Percentiles rank a stretch among this genome's conserved stretches.
Evolutionary conservation across 768 basidiomycete species (phyloP).

Genomic region (Calvatia gigantea): DNA sequence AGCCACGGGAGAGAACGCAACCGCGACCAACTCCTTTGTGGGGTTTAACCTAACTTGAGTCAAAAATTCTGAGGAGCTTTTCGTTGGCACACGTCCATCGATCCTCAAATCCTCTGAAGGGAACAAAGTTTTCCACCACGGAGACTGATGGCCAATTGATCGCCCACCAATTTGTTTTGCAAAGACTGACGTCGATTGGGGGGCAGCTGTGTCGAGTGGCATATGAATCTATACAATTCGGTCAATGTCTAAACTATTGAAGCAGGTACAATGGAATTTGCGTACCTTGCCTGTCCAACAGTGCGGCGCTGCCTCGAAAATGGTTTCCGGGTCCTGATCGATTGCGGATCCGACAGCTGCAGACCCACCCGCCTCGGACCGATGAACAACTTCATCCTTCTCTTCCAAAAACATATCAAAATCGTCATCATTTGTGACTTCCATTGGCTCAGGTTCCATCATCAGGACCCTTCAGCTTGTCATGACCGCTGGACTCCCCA

Average conservation of each 20-base stretch:
- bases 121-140: slow-evolving; percentile 75
- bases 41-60: slow-evolving; percentile 74
- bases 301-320: slow-evolving; percentile 42
- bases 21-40: slow-evolving; percentile 75
- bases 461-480: slow-evolving; percentile 43
- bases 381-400: slow-evolving; percentile 37
- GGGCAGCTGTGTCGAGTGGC: slow-evolving; percentile 72
- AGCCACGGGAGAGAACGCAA: slow-evolving; percentile 59
- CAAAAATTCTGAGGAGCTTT: slow-evolving; percentile 75
- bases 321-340: slow-evolving; percentile 27
- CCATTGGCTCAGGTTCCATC: slow-evolving; percentile 37
- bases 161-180: slow-evolving; percentile 83
- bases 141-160: slow-evolving; percentile 48
- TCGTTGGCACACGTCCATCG: slow-evolving; percentile 79
- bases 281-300: slow-evolving; percentile 79
- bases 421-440: slow-evolving; percentile 68
- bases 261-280: too few relatives aligned
- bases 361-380: slow-evolving; percentile 18
- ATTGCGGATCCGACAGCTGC: slow-evolving; percentile 13
- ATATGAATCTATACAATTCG: slow-evolving; percentile 73
- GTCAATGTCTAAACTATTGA: too few relatives aligned
- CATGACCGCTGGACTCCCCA: too few relatives aligned
- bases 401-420: slow-evolving; percentile 85
- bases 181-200: slow-evolving; percentile 60
- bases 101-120: slow-evolving; percentile 68